phyloP scores from a whole-genome alignment of 176 grass and related monocot species.

The Saccharum officinarum region DNA sequence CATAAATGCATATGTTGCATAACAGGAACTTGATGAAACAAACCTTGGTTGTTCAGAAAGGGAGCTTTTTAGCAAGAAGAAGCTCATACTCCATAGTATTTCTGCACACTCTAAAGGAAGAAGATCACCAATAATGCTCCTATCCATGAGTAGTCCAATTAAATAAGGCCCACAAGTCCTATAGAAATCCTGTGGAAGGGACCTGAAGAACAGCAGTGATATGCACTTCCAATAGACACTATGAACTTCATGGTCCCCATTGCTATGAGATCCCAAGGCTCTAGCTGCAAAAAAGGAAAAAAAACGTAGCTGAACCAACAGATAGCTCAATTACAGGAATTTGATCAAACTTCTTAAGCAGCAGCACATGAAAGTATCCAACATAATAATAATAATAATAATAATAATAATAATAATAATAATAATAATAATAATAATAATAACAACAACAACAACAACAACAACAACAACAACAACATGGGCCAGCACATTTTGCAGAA shows the following conservation, averaged over 20 bases:
- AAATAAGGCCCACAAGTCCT: constrained; percentile 42
- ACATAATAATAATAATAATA: no score
- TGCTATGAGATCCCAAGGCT: constrained; percentile 47
- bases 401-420: no score
- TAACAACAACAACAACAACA: no score
- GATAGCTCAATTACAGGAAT: neutral
- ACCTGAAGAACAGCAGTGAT: constrained; percentile 59
- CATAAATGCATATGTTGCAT: neutral
- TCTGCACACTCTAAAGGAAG: constrained; percentile 67
- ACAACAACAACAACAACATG: no score
- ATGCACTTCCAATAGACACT: constrained; percentile 69
- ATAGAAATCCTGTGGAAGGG: constrained; percentile 45
- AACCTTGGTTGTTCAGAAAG: constrained; percentile 72
- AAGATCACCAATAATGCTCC: constrained; percentile 35
- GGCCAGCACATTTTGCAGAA: no score
- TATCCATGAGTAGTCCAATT: constrained; percentile 54
- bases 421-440: no score
- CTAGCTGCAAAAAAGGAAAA: constrained; percentile 47
- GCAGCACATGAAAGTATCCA: neutral
- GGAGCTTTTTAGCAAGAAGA: constrained; percentile 59
- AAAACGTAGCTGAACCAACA: constrained; percentile 6
- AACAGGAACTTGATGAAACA: constrained; percentile 20
- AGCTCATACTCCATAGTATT: constrained; percentile 73
- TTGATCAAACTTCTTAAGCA: constrained; percentile 10
- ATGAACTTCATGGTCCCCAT: constrained; percentile 67